Percentiles rank a stretch among this genome's conserved stretches.
Conservation (phyloP, 441 rosid genomes). For the Aquilaria agallochum region DNA sequence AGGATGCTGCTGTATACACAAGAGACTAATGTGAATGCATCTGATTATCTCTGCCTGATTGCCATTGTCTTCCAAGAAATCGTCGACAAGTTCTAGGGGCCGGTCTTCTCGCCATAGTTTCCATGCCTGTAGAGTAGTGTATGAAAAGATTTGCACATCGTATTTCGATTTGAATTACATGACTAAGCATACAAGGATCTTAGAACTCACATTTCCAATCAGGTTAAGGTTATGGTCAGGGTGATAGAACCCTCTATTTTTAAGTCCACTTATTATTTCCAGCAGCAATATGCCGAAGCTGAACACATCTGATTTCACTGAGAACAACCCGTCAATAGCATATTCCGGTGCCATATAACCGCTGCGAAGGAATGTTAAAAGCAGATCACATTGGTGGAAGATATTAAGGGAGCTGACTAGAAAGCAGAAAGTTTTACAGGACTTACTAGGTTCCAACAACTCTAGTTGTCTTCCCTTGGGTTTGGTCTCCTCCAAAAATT, state of each 20-base stretch:
- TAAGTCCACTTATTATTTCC: constrained; percentile 34
- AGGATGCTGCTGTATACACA: no score
- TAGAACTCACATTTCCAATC: constrained; percentile 28
- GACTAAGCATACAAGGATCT: not conserved
- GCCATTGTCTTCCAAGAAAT: no score
- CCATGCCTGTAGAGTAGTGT: constrained; percentile 21
- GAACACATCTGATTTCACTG: constrained; percentile 34
- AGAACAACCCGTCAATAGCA: constrained; percentile 32
- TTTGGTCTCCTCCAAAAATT: constrained; percentile 33
- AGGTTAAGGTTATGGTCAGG: constrained; percentile 16
- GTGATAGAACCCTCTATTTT: constrained; percentile 18
- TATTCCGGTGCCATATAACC: constrained; percentile 42
- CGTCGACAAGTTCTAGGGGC: not conserved
- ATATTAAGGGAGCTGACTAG: not conserved
- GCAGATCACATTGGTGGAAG: not conserved
- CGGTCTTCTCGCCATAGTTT: constrained; percentile 13
- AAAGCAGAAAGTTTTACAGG: not conserved
- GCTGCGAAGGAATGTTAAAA: constrained; percentile 10
- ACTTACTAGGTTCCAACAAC: constrained; percentile 54
- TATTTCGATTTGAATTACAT: not conserved
- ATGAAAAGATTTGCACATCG: not conserved
- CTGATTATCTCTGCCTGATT: no score
- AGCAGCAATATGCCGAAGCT: constrained; percentile 34
- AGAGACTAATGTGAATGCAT: no score
- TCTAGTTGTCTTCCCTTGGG: constrained; percentile 29